Conservation (phyloP, 139 green algal species). For the Zygnema cylindricum region DNA sequence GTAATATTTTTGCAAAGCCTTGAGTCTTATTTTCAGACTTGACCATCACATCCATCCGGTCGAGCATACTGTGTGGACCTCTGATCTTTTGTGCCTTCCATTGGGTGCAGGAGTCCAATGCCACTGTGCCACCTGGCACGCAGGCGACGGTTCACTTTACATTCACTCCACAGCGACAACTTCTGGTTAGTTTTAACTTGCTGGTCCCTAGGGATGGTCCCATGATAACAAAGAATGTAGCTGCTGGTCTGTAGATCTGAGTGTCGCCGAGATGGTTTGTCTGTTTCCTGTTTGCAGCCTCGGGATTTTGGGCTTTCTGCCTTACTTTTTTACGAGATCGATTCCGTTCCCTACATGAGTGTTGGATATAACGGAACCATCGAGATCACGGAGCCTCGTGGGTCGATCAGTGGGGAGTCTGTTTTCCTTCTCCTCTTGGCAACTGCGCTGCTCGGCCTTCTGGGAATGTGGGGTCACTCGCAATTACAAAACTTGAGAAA, state of each 20-base stretch:
- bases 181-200: slow-evolving; percentile 3
- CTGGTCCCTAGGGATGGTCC: too few relatives aligned
- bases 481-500: slow-evolving; percentile 14
- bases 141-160: background rate
- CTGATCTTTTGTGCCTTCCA: too few relatives aligned
- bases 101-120: background rate
- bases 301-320: background rate
- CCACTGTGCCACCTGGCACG: slow-evolving; percentile 1
- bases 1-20: too few relatives aligned
- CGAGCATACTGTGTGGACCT: too few relatives aligned
- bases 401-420: background rate
- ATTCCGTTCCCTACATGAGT: background rate
- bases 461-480: background rate
- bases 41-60: too few relatives aligned
- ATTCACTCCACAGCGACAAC: background rate
- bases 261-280: too few relatives aligned
- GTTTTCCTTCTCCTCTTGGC: slow-evolving; percentile 13
- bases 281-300: too few relatives aligned
- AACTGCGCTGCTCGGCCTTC: background rate
- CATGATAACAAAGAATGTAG: too few relatives aligned
- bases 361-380: slow-evolving; percentile 7
- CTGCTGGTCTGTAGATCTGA: too few relatives aligned
- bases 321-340: background rate
- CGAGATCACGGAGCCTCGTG: slow-evolving; percentile 10
- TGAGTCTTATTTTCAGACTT: too few relatives aligned